Evolutionary conservation across 2,329 filamentous ascomycete genomes (phyloP).

Genomic region (Colletotrichum sansevieriae): DNA sequence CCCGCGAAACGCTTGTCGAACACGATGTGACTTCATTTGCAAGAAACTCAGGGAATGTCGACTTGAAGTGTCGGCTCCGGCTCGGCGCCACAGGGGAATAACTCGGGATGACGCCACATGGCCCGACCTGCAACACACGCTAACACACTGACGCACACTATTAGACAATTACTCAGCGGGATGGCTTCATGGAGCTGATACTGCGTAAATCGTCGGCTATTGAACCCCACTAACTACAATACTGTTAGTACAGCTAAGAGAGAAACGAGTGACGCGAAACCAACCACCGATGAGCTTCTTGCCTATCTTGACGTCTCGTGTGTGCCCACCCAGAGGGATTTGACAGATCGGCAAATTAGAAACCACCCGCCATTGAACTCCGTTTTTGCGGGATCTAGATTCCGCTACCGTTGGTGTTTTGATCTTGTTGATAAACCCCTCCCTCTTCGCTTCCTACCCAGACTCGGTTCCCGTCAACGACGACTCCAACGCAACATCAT

Average conservation of each 20-base stretch:
- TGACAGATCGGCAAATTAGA: not conserved
- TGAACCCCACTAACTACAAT: not conserved
- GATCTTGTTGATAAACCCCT: conserved; percentile 30
- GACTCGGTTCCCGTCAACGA: conserved; percentile 2
- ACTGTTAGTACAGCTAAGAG: not conserved
- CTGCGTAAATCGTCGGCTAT: not conserved
- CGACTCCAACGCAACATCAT: conserved; percentile 15
- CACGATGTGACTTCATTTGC: conserved; percentile 13
- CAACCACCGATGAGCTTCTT: not conserved
- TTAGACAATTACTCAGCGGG: conserved; percentile 31
- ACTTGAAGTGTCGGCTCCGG: not conserved
- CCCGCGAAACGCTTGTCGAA: conserved; percentile 2
- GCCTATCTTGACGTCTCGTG: conserved; percentile 1
- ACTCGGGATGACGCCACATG: conserved; percentile 34
- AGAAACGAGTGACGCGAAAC: not conserved
- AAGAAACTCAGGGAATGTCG: conserved; percentile 14
- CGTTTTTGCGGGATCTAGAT: conserved; percentile 8
- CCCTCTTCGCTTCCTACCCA: not conserved
- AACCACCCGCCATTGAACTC: not conserved
- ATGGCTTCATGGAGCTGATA: conserved; percentile 8
- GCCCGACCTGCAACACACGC: conserved; percentile 1
- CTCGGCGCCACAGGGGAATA: conserved; percentile 23
- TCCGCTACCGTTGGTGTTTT: conserved; percentile 8
- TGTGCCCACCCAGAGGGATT: not conserved
- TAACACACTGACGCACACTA: conserved; percentile 4